Evolutionary conservation across 306 rosid genomes (phyloP).

Genomic region (Malus sieversii): DNA sequence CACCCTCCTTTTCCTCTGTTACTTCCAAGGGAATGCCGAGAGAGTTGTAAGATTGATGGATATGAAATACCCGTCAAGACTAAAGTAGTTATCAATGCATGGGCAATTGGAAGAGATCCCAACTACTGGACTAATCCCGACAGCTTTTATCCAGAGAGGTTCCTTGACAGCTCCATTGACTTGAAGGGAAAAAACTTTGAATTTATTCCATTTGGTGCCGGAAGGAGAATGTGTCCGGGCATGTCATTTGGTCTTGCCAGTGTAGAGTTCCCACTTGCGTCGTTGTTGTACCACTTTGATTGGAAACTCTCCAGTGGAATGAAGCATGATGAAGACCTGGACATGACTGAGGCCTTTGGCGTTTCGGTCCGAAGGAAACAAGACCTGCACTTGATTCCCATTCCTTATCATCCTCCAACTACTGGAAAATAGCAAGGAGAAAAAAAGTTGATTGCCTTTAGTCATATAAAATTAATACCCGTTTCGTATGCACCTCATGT

Average conservation of each 20-base stretch:
- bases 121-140: not conserved
- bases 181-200: not conserved
- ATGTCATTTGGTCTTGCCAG: not conserved
- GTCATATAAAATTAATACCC: too few species aligned
- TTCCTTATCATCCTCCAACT: not conserved
- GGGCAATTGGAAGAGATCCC: slow-evolving; percentile 20
- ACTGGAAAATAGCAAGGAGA: not conserved
- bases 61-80: not conserved
- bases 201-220: not conserved
- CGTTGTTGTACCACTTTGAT: not conserved
- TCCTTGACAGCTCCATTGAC: not conserved
- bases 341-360: not conserved
- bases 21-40: slow-evolving; percentile 31
- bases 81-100: not conserved
- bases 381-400: not conserved
- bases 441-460: too few species aligned
- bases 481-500: too few species aligned
- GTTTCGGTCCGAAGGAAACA: not conserved
- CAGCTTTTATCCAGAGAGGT: not conserved
- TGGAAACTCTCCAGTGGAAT: not conserved
- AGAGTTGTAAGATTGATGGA: slow-evolving; percentile 10
- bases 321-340: not conserved
- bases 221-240: not conserved
- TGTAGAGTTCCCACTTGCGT: not conserved
- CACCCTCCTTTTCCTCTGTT: slow-evolving; percentile 26